These are phyloP conservation scores for Heliamphora exappendiculata DNA, from an alignment of 148 eudicot genomes.

Conservation along the genomic window DNA sequence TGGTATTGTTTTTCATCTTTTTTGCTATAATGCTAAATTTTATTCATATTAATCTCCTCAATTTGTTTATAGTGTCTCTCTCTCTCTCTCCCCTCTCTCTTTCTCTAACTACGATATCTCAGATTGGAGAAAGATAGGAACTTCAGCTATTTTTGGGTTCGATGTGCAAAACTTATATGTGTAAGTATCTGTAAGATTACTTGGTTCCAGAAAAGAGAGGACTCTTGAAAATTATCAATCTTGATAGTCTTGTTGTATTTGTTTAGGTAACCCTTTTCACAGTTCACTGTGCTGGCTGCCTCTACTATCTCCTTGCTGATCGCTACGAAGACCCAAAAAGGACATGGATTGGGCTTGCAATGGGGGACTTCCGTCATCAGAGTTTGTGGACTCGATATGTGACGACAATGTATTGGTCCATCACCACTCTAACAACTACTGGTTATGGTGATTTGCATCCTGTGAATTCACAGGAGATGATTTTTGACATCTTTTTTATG, in stretches of 20 bases:
- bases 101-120: slow-evolving; percentile 3
- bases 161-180: slow-evolving; percentile 54
- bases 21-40: neutral
- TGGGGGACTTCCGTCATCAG: slow-evolving; percentile 23
- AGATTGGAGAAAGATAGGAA: slow-evolving; percentile 75
- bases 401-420: slow-evolving; percentile 74
- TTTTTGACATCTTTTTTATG: slow-evolving; percentile 63
- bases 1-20: neutral
- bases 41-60: neutral
- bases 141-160: slow-evolving; percentile 55
- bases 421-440: slow-evolving; percentile 64
- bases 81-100: neutral
- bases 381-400: slow-evolving; percentile 46
- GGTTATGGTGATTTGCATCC: slow-evolving; percentile 93
- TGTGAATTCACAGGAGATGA: slow-evolving; percentile 57
- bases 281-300: slow-evolving; percentile 69
- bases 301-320: slow-evolving; percentile 50
- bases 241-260: neutral
- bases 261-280: slow-evolving; percentile 73
- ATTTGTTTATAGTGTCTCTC: neutral
- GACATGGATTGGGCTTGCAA: slow-evolving; percentile 51
- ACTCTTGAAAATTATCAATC: neutral
- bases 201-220: neutral
- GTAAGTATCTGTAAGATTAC: slow-evolving; percentile 37
- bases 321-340: slow-evolving; percentile 31